phyloP scores from a whole-genome alignment of 129 eudicot genomes.

The Silybum marianum region DNA sequence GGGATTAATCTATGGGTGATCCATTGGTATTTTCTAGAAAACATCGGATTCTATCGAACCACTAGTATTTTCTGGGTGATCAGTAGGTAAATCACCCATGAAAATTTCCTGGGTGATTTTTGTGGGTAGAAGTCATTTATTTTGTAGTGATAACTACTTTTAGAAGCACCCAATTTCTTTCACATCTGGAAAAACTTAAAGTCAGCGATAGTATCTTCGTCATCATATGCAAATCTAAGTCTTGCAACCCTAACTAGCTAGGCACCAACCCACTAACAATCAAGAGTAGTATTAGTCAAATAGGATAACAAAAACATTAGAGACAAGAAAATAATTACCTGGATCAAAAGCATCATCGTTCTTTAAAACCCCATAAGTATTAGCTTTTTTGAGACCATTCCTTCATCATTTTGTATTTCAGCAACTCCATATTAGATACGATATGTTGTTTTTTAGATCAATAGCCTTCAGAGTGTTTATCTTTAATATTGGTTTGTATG shows the following conservation, averaged over 20 bases:
- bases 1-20: no score
- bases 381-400: background rate
- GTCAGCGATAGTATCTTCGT: constrained; percentile 3
- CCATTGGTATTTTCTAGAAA: no score
- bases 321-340: background rate
- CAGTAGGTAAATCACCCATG: no score
- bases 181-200: background rate
- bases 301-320: background rate
- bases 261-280: constrained; percentile 4
- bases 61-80: no score
- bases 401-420: background rate
- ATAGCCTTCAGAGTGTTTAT: background rate
- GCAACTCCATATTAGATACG: background rate
- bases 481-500: background rate
- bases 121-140: no score
- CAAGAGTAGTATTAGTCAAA: background rate
- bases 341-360: background rate
- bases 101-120: no score
- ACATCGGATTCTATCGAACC: no score
- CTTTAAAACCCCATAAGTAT: background rate
- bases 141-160: background rate
- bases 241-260: constrained; percentile 3
- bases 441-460: background rate
- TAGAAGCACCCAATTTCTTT: background rate
- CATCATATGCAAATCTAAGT: constrained; percentile 8